These are phyloP conservation scores for Alternaria triticimaculans DNA, from an alignment of 2,329 filamentous ascomycete species.

Conservation along the genomic window DNA sequence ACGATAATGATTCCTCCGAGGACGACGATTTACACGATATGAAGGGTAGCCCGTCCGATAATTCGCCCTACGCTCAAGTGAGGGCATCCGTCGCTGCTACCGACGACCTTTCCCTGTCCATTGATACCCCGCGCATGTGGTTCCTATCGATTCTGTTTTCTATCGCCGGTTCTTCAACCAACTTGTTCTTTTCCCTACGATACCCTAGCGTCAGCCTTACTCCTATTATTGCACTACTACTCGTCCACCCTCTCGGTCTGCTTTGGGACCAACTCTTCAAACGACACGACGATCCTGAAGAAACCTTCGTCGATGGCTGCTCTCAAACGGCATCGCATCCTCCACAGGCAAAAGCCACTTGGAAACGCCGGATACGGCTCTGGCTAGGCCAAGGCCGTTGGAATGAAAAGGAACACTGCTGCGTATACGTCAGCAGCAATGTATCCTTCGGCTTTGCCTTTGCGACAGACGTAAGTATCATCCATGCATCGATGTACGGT, in stretches of 20 bases:
- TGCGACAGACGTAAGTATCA: slow-evolving; percentile 71
- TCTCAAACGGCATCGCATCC: slow-evolving; percentile 38
- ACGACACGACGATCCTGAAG: slow-evolving; percentile 60
- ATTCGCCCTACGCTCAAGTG: slow-evolving; percentile 80
- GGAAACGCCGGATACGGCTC: slow-evolving; percentile 60
- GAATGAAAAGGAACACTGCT: slow-evolving; percentile 90
- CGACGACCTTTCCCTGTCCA: slow-evolving; percentile 78
- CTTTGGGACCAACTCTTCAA: slow-evolving; percentile 79
- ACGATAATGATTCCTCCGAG: slow-evolving; percentile 45
- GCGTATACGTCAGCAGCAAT: slow-evolving; percentile 88
- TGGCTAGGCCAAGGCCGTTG: slow-evolving; percentile 82
- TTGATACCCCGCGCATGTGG: slow-evolving; percentile 91
- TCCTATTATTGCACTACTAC: slow-evolving; percentile 82
- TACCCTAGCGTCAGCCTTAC: slow-evolving; percentile 91
- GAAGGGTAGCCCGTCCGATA: slow-evolving; percentile 64
- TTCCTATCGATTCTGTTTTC: slow-evolving; percentile 79
- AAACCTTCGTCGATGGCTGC: slow-evolving; percentile 65
- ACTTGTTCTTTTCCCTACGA: slow-evolving; percentile 86
- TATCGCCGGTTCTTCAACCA: slow-evolving; percentile 80
- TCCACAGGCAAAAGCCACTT: slow-evolving; percentile 22
- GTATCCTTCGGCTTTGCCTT: slow-evolving; percentile 90
- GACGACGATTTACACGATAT: slow-evolving; percentile 43
- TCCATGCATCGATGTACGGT: not conserved
- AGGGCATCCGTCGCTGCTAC: slow-evolving; percentile 78
- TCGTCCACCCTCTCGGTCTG: slow-evolving; percentile 83